phyloP scores from a whole-genome alignment of 169 alveolate species.

The Babesia ovata region DNA sequence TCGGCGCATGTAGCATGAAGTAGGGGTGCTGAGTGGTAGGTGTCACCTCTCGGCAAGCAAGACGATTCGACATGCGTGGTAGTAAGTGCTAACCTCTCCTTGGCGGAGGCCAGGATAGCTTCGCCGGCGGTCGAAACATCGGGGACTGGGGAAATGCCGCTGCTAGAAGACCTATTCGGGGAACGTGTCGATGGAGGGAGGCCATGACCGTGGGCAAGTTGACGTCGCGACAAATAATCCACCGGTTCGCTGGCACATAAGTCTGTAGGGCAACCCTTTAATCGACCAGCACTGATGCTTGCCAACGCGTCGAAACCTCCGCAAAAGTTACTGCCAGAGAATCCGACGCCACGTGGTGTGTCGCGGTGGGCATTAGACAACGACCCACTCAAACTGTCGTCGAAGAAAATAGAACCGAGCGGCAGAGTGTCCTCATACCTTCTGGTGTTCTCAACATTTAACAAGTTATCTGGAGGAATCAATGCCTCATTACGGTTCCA shows the following conservation, averaged over 20 bases:
- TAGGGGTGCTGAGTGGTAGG: not conserved
- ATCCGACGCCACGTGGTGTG: too few species aligned
- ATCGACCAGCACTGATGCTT: too few species aligned
- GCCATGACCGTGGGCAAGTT: too few species aligned
- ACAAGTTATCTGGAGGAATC: constrained; percentile 5
- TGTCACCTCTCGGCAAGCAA: not conserved
- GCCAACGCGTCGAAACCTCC: too few species aligned
- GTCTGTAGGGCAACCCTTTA: too few species aligned
- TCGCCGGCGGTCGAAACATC: not conserved
- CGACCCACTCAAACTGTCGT: not conserved
- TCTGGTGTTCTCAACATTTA: not conserved
- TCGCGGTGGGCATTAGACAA: not conserved
- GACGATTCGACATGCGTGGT: not conserved
- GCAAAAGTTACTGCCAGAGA: too few species aligned
- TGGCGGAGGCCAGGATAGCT: not conserved
- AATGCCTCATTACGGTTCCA: not conserved
- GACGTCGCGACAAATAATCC: too few species aligned
- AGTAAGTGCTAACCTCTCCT: not conserved
- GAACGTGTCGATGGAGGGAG: too few species aligned
- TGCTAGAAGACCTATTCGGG: not conserved
- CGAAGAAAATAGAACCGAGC: not conserved
- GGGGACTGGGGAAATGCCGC: not conserved
- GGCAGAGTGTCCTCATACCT: not conserved
- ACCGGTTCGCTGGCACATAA: too few species aligned
- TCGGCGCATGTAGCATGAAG: not conserved